Evolutionary conservation across 805 yeast species (phyloP), one percentile per base, ranked within the genome.

Genomic region (Lachancea fermentati): DNA sequence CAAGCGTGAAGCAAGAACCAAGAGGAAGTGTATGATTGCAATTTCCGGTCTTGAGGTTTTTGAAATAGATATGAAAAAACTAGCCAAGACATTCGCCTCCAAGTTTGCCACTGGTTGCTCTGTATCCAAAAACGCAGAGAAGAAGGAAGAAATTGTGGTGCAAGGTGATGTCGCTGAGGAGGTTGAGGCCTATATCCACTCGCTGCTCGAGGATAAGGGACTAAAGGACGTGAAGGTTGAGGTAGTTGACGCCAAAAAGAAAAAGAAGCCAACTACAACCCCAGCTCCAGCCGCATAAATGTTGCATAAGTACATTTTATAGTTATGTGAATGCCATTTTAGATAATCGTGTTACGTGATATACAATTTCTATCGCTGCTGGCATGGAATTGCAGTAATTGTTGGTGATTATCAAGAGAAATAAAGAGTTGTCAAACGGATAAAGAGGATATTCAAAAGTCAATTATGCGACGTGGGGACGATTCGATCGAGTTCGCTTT

Each of bases 101-200:
- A 87, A 85, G 62, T 89, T 91, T 58, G 97, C 97, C 11, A 89
- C 97, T 6, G 97, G 97, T 37, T 91, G 96, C 19, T 79, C 93
- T 16, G 95, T 89, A 11, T 80, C 88, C 3, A 89, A 89, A 65
- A 85, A 79, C 48, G 88, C 79, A 3, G 97, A 89, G 49, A 89
- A 89, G 66, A 85, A 84, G 60, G 96, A 91, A 47, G 97, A 89
- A 58, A 78, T 89, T 42, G 76, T 86, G 43, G 82, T 89, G 44
- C 97, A 89, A 67, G 97, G 97, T 54, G 97, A 91, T 63, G 93
- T 89, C 32, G 83, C 88, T 42, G 96, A 88, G 49, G 95, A 83
- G 54, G 93, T 88, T 19, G 94, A 85, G 58, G 83, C 68, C 4
- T 84, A 83, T 52, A 76, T 89, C 46, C 76, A 72, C 36, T 75